These are phyloP conservation scores for Acanthamoeba comandoni DNA, from an alignment of 208 protist genomes.

Conservation along the genomic window DNA sequence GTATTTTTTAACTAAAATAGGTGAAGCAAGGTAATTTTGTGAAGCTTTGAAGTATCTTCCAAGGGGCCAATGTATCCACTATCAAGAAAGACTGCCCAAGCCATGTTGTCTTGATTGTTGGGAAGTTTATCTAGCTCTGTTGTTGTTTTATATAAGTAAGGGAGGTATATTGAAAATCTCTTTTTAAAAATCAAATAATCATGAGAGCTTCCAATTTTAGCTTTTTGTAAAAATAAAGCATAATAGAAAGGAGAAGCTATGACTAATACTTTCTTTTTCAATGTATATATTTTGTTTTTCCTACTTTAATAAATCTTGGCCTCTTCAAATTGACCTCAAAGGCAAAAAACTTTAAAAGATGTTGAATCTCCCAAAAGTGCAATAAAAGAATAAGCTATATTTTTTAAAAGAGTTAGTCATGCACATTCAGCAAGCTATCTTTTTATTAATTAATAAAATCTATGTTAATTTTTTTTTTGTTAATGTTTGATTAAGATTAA, in stretches of 20 bases:
- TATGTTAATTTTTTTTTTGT: too few species aligned
- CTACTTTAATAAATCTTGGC: conserved; percentile 5
- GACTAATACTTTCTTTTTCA: neutral
- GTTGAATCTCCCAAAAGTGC: neutral
- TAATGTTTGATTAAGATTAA: too few species aligned
- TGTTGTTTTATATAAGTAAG: neutral
- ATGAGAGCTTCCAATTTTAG: neutral
- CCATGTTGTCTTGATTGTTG: neutral
- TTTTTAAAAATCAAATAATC: neutral
- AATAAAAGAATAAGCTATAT: neutral
- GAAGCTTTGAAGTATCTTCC: neutral
- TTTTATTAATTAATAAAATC: too few species aligned
- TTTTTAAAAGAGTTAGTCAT: neutral
- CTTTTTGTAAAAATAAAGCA: neutral
- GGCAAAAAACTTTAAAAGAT: neutral
- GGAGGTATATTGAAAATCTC: neutral
- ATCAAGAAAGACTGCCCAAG: neutral
- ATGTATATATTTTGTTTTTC: conserved; percentile 3
- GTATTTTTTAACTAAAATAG: neutral
- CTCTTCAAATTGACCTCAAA: neutral
- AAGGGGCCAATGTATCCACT: neutral
- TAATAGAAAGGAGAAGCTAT: neutral
- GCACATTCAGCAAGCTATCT: too few species aligned
- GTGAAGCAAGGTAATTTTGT: neutral
- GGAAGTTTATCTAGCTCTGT: neutral